Evolutionary conservation across 2,329 filamentous ascomycete species (phyloP), one percentile per base, ranked within the genome.

Genomic region (Epichloe typhina): DNA sequence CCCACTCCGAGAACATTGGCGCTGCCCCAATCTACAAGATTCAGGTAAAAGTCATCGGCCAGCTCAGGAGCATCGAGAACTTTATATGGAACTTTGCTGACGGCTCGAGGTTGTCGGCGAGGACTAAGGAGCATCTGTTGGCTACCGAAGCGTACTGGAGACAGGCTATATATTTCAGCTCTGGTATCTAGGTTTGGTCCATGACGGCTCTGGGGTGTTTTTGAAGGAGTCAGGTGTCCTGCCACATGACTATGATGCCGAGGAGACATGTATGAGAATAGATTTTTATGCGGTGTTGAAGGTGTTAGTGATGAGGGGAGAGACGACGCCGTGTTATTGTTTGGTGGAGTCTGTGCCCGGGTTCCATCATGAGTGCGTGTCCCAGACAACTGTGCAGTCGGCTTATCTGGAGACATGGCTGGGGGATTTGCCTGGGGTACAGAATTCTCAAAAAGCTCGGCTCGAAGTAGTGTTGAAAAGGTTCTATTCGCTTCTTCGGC

Each of bases 81-180:
- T 68, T 98, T 98, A 69, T 94, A 98, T 0, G 93, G 93, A 0
- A 97, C 91, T 66, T 97, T 97, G 67, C 88, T 91, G 19, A 98
- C 88, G 33, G 88, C 85, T 57, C 93, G 77, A 2, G 91, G 88
- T 56, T 93, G 88, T 60, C 93, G 88, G 55, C 90, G 79, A 2
- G 91, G 90, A 50, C 87, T 95, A 13, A 97, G 76, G 0, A 98
- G 79, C 77, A 98, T 94, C 53, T 88, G 86, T 62, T 97, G 93
- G 60, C 89, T 96, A 51, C 86, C 87, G 59, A 90, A 88, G 49
- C 93, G 85, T 56, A 98, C 91, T 0, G 93, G 93, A 0, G 93
- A 97, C 38, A 97, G 67, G 63, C 89, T 97, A 71, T 98, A 98
- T 37, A 97, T 84, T 59, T 98, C 93, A 11, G 93, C 90, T 53